These are phyloP conservation scores for Calonectria hongkongensis DNA, from an alignment of 2,329 filamentous ascomycete genomes.

Conservation along the genomic window DNA sequence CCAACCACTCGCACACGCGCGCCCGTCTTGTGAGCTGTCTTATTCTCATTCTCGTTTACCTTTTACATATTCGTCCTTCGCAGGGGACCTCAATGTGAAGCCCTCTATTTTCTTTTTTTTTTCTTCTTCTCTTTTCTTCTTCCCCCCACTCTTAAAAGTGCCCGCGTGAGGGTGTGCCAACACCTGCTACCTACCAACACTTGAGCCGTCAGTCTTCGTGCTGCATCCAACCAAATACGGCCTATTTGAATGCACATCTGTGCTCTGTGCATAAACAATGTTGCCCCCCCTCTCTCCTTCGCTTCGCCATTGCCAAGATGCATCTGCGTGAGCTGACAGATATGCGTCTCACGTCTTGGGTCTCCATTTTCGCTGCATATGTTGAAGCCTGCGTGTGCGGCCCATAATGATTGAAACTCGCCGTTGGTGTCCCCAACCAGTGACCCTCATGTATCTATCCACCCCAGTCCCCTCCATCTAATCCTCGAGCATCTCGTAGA, in stretches of 20 bases:
- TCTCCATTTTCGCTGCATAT: constrained; percentile 5
- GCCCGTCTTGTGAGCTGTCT: constrained; percentile 1
- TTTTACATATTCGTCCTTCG: not conserved
- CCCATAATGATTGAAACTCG: constrained; percentile 19
- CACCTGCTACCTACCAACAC: not conserved
- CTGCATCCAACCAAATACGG: not conserved
- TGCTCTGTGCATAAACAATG: constrained; percentile 14
- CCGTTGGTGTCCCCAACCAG: constrained; percentile 11
- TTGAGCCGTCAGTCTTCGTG: not conserved
- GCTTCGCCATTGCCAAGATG: constrained; percentile 3
- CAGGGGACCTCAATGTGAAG: not conserved
- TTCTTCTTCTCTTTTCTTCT: not conserved
- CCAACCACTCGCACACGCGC: constrained; percentile 9
- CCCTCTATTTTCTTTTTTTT: not conserved
- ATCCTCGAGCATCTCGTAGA: not conserved
- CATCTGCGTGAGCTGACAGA: constrained; percentile 34
- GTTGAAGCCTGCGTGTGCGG: constrained; percentile 8
- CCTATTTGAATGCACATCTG: not conserved
- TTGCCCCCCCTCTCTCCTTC: not conserved
- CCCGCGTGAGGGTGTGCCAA: not conserved
- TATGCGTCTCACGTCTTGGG: constrained; percentile 19
- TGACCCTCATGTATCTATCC: no score
- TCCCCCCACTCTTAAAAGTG: not conserved
- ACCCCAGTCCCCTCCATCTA: not conserved
- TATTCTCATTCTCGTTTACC: not conserved